Base-by-base conservation (phyloP, 2,329 filamentous ascomycete genomes). In the Chaetomiaceae sp. region DNA sequence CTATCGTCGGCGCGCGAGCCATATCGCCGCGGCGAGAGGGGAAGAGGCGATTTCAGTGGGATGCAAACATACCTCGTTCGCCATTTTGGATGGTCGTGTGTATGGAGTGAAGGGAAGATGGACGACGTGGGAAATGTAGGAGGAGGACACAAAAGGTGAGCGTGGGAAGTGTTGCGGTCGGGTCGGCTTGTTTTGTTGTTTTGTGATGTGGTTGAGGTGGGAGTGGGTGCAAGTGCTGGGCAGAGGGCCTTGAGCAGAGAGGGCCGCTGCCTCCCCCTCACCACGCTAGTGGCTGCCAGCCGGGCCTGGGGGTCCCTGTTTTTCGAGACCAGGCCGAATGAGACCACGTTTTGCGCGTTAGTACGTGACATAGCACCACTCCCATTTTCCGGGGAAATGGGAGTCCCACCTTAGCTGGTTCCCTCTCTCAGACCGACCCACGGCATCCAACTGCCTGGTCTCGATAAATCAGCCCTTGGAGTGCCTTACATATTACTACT, bases 61-160 rank as follows among this genome's bases (percentile, higher is more conserved):
- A 39, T 27, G 19, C 40, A 55, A n/a, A n/a, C 60, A 47, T 55
- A 63, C 60, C 52, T 63, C 60, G 54, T 53, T 60, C 48, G 60
- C 59, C 60, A 63, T 63, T 53, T 59, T 57, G 44, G 38, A 27
- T 49, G 52, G 45, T 54, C 34, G 39, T 38, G 49, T 35, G 43
- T 51, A 27, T 42, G 45, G 49, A 42, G 49, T 47, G 15, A 44
- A 51, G 7, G 3, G n/a, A 19, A 32, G 15, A 32, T 22, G 18
- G 35, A 47, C 20, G 26, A 30, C 38, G 47, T 40, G 42, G 44
- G 37, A 41, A 24, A 37, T 35, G 38, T 29, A 11, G 34, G 34
- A 51, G 40, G 46, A 43, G 30, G 14, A 45, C 24, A 32, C 18
- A 20, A 43, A 43, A 17, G 44, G 32, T 48, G 22, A 5, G 22